phyloP scores from a whole-genome alignment of 177 flowering plant species.

The Vitis hybrid region DNA sequence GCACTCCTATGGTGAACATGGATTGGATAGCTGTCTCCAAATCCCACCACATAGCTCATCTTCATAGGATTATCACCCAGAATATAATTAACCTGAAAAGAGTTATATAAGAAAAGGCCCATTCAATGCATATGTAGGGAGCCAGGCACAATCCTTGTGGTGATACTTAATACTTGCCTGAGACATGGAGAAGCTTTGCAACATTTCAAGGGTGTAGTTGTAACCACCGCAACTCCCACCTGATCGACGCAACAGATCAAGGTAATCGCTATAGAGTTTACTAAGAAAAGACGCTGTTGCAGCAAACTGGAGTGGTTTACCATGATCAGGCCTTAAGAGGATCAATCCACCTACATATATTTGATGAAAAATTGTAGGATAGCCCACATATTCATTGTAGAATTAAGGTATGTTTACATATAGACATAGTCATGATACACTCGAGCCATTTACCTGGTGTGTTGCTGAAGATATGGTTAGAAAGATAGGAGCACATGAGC shows the following conservation, averaged over 20 bases:
- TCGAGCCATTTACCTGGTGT: conserved; percentile 36
- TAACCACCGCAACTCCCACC: conserved; percentile 34
- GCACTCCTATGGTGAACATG: conserved; percentile 67
- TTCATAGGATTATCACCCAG: conserved; percentile 70
- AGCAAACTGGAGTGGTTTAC: conserved; percentile 51
- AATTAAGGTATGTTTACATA: too few relatives aligned
- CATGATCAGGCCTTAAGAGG: conserved; percentile 39
- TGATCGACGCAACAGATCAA: conserved; percentile 24
- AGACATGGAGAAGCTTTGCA: conserved; percentile 50
- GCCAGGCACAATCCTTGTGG: neutral
- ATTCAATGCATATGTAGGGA: neutral
- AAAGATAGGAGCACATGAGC: conserved; percentile 63
- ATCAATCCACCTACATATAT: conserved; percentile 54
- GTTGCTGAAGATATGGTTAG: conserved; percentile 20
- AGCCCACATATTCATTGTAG: too few relatives aligned
- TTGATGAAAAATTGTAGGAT: neutral
- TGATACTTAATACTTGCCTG: conserved; percentile 42
- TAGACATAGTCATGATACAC: neutral
- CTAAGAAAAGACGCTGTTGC: conserved; percentile 67
- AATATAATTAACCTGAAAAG: conserved; percentile 54
- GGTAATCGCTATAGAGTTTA: conserved; percentile 68
- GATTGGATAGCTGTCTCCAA: conserved; percentile 41
- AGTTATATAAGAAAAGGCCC: neutral
- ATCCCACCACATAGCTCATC: conserved; percentile 72
- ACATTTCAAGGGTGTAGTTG: conserved; percentile 30